Evolutionary conservation across 257 asterid species (phyloP).

Genomic region (Petunia secreta): DNA sequence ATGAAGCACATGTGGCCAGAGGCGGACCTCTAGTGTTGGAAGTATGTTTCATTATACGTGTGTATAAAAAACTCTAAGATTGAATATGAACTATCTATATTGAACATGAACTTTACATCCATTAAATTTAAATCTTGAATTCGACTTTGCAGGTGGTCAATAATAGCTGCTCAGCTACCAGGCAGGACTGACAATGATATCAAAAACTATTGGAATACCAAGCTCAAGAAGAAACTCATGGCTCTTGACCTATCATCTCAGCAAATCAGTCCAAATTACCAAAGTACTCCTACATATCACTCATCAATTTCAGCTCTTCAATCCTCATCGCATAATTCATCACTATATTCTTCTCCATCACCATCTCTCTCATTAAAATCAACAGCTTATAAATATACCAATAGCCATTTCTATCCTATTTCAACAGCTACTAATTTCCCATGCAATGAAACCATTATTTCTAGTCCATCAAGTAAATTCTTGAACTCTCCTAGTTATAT

Average conservation of each 20-base stretch:
- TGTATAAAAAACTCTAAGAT: background rate
- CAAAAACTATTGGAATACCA: conserved; percentile 92
- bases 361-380: conserved; percentile 13
- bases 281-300: background rate
- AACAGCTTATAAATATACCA: conserved; percentile 8
- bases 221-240: conserved; percentile 74
- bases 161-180: conserved; percentile 81
- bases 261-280: conserved; percentile 25
- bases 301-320: conserved; percentile 23
- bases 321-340: conserved; percentile 20
- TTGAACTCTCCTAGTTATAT: conserved; percentile 35
- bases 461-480: background rate
- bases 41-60: too few species aligned
- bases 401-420: background rate
- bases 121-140: too few species aligned
- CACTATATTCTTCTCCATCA: conserved; percentile 27
- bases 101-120: too few species aligned
- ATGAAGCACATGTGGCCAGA: too few species aligned
- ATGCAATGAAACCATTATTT: background rate
- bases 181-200: conserved; percentile 91
- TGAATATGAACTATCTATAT: background rate
- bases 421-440: background rate
- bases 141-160: conserved; percentile 52
- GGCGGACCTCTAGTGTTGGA: too few species aligned
- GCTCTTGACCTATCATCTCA: conserved; percentile 34